Base-by-base conservation (phyloP, 1,284 basidiomycete species). In the Inonotus hispidus region DNA sequence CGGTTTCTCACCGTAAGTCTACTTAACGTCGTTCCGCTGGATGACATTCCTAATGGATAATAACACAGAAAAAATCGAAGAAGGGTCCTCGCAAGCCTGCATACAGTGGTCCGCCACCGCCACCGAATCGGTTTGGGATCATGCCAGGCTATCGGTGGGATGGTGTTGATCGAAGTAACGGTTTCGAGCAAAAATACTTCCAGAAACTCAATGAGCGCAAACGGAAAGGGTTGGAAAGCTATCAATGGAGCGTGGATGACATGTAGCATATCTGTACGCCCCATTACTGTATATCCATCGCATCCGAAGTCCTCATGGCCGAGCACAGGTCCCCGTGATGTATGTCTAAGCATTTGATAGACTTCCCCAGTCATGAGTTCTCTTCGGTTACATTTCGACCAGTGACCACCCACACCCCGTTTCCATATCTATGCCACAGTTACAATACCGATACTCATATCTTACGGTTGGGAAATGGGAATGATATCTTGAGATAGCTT, bases 121-220 rank as follows among this genome's bases (percentile, higher is more conserved):
- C 94, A 16, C 94, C 95, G 7, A 99, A 99, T 76, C 85, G 96
- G 8, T 99, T 96, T 73, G 88, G 88, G 25, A 98, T 99, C 66
- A 87, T 84, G 60, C 97, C 96, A 11, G 96, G 96, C 0, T 95
- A 95, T 71, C 82, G 96, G 67, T 99, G 95, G 96, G 96, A 98
- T 71, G 94, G 93, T 50, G 93, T 95, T 60, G 93, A 96, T 70
- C 84, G 95, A 60, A 85, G 93, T 1, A 99, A 89, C 66, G 96
- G 96, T 1, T 98, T 96, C 66, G 96, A 99, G 77, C 92, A 90
- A 78, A 94, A 93, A 68, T 77, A 86, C 60, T 95, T 95, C 77
- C 92, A 95, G 72, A 82, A 81, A 58, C 79, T 82, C 64, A 95
- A 95, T 70, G 83, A 89, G 37, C 80, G 79, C 68, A 84, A 84